phyloP scores from a whole-genome alignment of 2,329 filamentous ascomycete species.

The Lomentospora prolificans region DNA sequence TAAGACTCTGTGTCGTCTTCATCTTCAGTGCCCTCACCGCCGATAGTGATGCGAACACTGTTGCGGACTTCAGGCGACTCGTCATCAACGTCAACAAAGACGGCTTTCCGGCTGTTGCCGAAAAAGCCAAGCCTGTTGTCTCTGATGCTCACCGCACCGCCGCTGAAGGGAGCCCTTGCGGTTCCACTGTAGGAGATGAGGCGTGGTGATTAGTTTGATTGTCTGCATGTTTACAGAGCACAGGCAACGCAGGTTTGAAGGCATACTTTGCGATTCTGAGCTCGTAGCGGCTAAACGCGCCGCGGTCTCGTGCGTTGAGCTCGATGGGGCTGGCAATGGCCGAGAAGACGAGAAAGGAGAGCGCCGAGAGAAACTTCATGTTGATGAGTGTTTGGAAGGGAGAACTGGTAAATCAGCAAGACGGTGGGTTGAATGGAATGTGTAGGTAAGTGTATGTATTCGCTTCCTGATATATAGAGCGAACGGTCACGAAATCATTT shows the following conservation, averaged over 20 bases:
- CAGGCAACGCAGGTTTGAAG: no score
- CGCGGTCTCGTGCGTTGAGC: background rate
- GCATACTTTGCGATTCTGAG: background rate
- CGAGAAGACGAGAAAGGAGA: background rate
- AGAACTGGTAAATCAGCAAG: background rate
- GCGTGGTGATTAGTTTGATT: no score
- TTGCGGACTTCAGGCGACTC: background rate
- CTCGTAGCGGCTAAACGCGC: background rate
- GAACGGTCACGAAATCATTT: background rate
- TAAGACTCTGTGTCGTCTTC: background rate
- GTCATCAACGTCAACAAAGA: background rate
- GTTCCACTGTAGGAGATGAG: background rate
- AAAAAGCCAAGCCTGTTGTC: constrained; percentile 3
- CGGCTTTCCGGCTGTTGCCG: background rate
- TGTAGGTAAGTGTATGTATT: background rate
- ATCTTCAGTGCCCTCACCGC: background rate
- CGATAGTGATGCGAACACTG: background rate
- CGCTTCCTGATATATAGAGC: background rate
- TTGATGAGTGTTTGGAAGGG: background rate
- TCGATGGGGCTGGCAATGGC: background rate
- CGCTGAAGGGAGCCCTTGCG: background rate
- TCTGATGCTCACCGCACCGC: background rate
- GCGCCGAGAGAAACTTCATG: constrained; percentile 3
- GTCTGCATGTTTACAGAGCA: no score
- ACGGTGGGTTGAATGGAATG: background rate